Evolutionary conservation across 352 stramenopile genomes (phyloP).

Genomic region (Globisporangium cylindrosporum): DNA sequence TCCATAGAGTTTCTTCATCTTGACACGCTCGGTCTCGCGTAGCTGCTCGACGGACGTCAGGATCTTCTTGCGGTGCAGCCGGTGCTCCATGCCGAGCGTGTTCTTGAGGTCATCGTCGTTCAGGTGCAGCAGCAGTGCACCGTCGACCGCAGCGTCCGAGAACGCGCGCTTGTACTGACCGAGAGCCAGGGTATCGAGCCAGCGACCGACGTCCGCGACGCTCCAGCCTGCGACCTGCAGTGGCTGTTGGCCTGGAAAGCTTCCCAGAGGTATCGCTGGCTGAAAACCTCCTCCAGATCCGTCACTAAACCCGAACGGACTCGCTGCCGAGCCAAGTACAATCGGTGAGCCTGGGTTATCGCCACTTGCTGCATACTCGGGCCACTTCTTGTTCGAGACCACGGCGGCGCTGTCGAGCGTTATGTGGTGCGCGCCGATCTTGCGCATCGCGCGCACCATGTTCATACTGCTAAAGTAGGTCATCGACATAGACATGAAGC

Average conservation of each 20-base stretch:
- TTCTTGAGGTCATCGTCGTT: constrained; percentile 92
- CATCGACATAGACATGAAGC: constrained; percentile 98
- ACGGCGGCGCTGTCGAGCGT: constrained; percentile 80
- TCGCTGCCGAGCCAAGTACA: background rate
- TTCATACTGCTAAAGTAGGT: constrained; percentile 97
- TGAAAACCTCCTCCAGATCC: constrained; percentile 27
- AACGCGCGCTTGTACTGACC: constrained; percentile 90
- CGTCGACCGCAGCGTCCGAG: constrained; percentile 85
- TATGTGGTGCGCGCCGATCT: constrained; percentile 90
- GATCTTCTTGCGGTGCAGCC: constrained; percentile 95
- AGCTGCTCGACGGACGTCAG: constrained; percentile 85
- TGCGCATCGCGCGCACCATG: constrained; percentile 96
- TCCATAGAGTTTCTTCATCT: constrained; percentile 46
- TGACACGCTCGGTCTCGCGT: constrained; percentile 44
- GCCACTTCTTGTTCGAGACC: constrained; percentile 61
- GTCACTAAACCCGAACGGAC: constrained; percentile 5
- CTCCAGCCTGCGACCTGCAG: constrained; percentile 77
- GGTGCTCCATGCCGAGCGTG: constrained; percentile 93
- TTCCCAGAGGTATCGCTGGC: constrained; percentile 41
- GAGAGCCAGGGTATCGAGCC: constrained; percentile 88
- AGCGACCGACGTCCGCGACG: constrained; percentile 86
- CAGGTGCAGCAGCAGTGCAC: constrained; percentile 87
- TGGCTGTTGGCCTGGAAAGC: constrained; percentile 63
- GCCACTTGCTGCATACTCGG: constrained; percentile 34
- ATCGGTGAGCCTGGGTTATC: background rate